Evolutionary conservation across 225 moss, liverwort and hornwort species (phyloP).

Genomic region (Pseudoscleropodium purum): DNA sequence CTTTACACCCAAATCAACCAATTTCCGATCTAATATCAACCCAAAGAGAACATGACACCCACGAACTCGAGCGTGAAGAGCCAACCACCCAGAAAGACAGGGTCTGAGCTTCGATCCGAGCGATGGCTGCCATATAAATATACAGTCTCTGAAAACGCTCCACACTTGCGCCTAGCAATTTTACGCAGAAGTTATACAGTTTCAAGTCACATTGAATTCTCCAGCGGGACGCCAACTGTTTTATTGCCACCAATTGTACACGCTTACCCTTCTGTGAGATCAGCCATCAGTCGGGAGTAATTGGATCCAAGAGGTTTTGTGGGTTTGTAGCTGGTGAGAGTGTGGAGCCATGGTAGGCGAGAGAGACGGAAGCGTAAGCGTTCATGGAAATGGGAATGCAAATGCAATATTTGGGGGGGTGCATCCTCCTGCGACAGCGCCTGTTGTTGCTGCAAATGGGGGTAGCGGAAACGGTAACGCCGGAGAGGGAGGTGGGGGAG

Average conservation of each 20-base stretch:
- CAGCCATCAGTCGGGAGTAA: background rate
- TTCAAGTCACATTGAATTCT: background rate
- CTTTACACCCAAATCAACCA: background rate
- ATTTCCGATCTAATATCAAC: background rate
- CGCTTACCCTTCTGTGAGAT: background rate
- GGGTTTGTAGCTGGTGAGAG: background rate
- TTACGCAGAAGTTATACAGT: no score
- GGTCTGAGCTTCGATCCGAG: background rate
- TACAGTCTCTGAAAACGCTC: slow-evolving; percentile 1
- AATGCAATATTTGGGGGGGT: background rate
- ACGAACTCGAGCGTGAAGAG: slow-evolving; percentile 5
- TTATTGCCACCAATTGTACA: background rate
- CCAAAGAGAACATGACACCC: fast-evolving
- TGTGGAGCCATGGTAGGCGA: background rate
- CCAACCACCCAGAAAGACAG: slow-evolving; percentile 28
- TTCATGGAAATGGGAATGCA: background rate
- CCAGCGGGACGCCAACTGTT: background rate
- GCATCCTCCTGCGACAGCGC: background rate
- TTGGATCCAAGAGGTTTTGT: background rate
- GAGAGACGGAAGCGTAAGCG: background rate
- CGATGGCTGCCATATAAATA: background rate
- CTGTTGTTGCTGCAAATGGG: background rate
- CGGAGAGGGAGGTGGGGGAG: background rate
- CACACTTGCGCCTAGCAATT: background rate
- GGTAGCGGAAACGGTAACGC: background rate